Base-by-base conservation (phyloP, 177 flowering plant species). In the Vitis hybrid region DNA sequence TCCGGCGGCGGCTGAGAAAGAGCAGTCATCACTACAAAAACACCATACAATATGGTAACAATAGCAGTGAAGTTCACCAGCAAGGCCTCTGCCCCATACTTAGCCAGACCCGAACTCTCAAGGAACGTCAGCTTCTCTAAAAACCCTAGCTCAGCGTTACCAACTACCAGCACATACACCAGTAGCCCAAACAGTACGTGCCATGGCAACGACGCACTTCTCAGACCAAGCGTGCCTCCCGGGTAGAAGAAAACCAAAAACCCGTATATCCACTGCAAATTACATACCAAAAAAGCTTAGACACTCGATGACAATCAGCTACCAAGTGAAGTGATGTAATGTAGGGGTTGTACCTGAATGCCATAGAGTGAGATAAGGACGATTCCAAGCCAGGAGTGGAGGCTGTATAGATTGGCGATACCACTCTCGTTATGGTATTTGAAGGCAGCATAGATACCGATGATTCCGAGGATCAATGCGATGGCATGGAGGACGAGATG, bases 321-420 rank as follows among this genome's bases (percentile, higher is more conserved):
- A 26, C 30, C 30, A 26, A 45, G 21, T 52, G 56, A 48, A 48
- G 5, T 9, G 49, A 9, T 10, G 17, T 15, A 15, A 1, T 0
- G 23, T 3, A 11, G 4, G 13, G 49, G 34, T 2, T n/a, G 30
- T 30, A 93, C 99, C 98, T 93, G 99, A 71, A 95, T 76, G 30
- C 81, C 99, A 58, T 90, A 95, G 54, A 95, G 85, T 56, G 52
- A 60, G 56, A 95, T 92, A 64, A 88, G 73, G 9, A 83, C 91
- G 52, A 95, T 88, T 9, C 98, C 99, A 66, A 92, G 19, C 99
- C 99, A 95, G 9, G 98, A 95, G 69, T 95, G 99, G 73, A 95
- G 80, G 80, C 99, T 95, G 78, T 93, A 93, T 13, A 93, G 80
- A 78, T 95, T 93, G 60, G 79, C 88, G 60, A 91, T 89, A 10